A percentile compares a stretch with the other conserved stretches of the same genome.
phyloP scores from a whole-genome alignment of 208 protist genomes.

The Leishmania aethiopica region DNA sequence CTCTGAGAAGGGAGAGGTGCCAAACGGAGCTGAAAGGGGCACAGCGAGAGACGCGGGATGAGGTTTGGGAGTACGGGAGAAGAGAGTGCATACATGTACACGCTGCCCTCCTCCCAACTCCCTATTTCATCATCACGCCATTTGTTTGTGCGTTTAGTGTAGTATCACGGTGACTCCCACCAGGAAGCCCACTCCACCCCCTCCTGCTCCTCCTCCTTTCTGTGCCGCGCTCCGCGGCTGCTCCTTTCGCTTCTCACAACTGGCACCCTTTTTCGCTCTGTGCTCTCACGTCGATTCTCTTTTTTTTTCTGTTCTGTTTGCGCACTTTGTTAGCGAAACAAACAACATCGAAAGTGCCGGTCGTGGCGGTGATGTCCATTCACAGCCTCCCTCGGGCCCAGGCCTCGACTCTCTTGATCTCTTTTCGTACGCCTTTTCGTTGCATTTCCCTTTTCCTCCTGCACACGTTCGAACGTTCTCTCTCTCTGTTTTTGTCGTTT shows the following conservation, averaged over 20 bases:
- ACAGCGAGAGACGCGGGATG: not conserved
- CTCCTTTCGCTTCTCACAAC: not conserved
- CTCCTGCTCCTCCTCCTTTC: not conserved
- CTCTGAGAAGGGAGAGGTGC: not conserved
- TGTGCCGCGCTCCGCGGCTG: not conserved
- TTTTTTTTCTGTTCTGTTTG: not conserved
- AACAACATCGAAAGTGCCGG: not conserved
- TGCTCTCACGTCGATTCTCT: not conserved
- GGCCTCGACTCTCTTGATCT: not conserved
- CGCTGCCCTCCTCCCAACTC: not conserved
- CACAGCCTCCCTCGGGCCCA: not conserved
- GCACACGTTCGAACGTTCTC: not conserved
- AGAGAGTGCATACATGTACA: not conserved
- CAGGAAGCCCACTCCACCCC: not conserved
- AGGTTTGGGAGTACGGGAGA: not conserved
- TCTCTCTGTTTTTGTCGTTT: constrained; percentile 5
- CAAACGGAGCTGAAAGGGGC: not conserved
- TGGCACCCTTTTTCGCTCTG: not conserved
- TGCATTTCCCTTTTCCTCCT: not conserved
- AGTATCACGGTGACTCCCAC: not conserved
- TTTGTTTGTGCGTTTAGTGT: not conserved
- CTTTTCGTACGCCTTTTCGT: not conserved
- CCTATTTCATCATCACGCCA: not conserved
- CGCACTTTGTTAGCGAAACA: not conserved
- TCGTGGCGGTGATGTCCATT: not conserved